Percentiles rank a stretch among this genome's conserved stretches.
These are phyloP conservation scores for Lepidium campestre DNA, from an alignment of 441 rosid species.

Conservation along the genomic window DNA sequence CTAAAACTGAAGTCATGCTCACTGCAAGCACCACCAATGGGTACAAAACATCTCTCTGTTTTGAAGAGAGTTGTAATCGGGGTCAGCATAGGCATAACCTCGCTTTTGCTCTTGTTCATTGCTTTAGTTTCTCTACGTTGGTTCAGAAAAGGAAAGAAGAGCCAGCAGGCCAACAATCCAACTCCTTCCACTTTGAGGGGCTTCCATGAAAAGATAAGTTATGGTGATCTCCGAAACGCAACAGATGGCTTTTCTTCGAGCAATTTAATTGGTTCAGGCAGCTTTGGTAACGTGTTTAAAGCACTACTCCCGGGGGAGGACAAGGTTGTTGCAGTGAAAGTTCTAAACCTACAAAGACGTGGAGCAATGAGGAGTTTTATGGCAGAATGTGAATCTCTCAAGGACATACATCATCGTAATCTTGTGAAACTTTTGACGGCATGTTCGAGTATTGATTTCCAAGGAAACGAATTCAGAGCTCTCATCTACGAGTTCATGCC, in stretches of 20 bases:
- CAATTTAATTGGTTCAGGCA: slow-evolving; percentile 18
- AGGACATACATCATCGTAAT: slow-evolving; percentile 16
- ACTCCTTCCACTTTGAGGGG: background rate
- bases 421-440: slow-evolving; percentile 10
- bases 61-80: background rate
- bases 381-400: slow-evolving; percentile 19
- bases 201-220: background rate
- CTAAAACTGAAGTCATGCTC: background rate
- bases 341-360: background rate
- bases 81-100: background rate
- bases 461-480: slow-evolving; percentile 22
- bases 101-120: background rate
- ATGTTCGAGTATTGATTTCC: slow-evolving; percentile 15
- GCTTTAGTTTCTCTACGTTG: background rate
- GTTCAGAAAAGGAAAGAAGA: background rate
- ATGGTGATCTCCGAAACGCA: background rate
- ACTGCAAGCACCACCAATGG: background rate
- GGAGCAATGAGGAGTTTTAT: slow-evolving; percentile 25
- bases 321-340: background rate
- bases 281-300: slow-evolving; percentile 9
- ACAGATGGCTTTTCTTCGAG: slow-evolving; percentile 3
- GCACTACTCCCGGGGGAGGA: background rate
- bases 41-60: background rate
- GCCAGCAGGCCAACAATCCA: background rate
- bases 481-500: slow-evolving; percentile 12